Base-by-base conservation (phyloP, 108 stramenopile genomes). In the Parietichytrium sp. region DNA sequence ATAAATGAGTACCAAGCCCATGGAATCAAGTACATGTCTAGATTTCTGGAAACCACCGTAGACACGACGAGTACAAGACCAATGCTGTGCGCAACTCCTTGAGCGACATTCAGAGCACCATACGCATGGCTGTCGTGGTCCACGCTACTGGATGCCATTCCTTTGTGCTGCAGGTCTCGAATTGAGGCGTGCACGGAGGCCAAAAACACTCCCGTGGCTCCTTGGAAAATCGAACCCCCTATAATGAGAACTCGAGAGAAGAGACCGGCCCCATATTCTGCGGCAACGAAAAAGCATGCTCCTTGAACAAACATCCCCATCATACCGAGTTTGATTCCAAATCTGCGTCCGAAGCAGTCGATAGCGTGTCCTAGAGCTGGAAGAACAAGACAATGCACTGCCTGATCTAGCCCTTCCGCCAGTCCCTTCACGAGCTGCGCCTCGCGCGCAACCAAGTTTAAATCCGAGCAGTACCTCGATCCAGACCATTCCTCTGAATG, bases 361-460 rank as follows among this genome's bases (percentile, higher is more conserved):
- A 72, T 72, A 6, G 61, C 61, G 33, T 72, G 61, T 12, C 61
- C 61, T 6, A 72, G 20, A 7, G 45, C 20, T 31, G 61, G 61
- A 31, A 72, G 61, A 6, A 42, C 61, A 0, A 72, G 20, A 3
- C 61, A 72, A 25, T 72, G 61, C 13, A 72, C 36, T n/a, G 38
- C 61, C 61, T 72, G 61, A 25, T 72, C 61, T 0, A 72, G 61
- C 20, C 61, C 61, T 42, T 72, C 61, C 0, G 61, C 61, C 61
- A 33, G 45, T 33, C 61, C 61, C 2, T 72, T 72, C 61, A 72
- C 45, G 45, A 45, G 45, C 2, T 72, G 61, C 42, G 61, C 61
- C 6, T 72, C 61, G 0, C 61, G 61, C 33, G 61, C 61, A 6
- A 72, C 61, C 29, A 72, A 25, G 3, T 42, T 25, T 16, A 72